phyloP scores from a whole-genome alignment of 352 stramenopile species.

The Aphanomyces euteiches region DNA sequence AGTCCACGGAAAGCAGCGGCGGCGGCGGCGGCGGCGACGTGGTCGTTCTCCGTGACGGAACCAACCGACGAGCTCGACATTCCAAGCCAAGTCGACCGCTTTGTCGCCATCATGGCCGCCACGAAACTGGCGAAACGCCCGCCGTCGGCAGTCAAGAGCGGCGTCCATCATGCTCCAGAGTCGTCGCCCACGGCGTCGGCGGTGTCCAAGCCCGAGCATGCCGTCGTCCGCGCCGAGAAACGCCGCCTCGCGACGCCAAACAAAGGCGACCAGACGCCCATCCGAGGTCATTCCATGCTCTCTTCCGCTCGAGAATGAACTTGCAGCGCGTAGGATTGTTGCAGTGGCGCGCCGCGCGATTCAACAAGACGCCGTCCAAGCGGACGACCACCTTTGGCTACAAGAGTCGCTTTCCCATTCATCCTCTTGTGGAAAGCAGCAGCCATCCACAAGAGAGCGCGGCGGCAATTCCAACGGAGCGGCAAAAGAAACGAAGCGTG shows the following conservation, averaged over 20 bases:
- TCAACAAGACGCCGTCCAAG: background rate
- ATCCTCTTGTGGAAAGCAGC: background rate
- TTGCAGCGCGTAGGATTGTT: background rate
- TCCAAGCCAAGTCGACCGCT: constrained; percentile 17
- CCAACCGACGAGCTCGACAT: constrained; percentile 19
- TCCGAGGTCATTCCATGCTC: background rate
- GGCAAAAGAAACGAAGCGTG: constrained; percentile 1
- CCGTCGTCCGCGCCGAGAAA: background rate
- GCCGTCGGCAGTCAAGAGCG: background rate
- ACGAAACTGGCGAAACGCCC: constrained; percentile 25
- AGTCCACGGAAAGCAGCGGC: background rate
- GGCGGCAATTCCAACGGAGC: background rate
- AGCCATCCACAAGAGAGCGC: background rate
- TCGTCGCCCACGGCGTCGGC: background rate
- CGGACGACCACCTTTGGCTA: background rate
- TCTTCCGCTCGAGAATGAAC: background rate
- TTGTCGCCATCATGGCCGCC: constrained; percentile 21
- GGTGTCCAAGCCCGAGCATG: background rate
- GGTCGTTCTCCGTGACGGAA: constrained; percentile 26
- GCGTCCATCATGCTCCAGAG: background rate
- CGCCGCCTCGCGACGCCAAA: background rate
- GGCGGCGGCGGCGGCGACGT: background rate
- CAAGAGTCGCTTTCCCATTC: background rate
- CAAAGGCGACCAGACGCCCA: too few species aligned
- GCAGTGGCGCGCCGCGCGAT: background rate